These are phyloP conservation scores for Coemansia sp. DNA, from an alignment of 192 early-diverging fungal genomes.

Conservation along the genomic window DNA sequence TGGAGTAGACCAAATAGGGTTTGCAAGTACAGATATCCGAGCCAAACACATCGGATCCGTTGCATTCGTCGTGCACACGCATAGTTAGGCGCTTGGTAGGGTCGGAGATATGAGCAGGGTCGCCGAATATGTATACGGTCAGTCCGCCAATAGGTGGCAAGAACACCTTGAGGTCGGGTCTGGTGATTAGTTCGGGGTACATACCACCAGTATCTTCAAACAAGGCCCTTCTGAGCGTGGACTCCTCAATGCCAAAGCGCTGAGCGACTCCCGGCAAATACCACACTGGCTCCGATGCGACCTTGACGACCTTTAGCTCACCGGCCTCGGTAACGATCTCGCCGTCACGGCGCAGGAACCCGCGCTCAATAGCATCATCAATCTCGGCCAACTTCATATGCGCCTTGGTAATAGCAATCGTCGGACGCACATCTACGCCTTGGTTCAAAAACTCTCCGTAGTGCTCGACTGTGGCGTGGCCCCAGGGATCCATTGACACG, in stretches of 20 bases:
- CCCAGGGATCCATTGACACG: conserved; percentile 94
- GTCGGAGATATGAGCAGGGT: conserved; percentile 79
- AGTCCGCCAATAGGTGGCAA: conserved; percentile 92
- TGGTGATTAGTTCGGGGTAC: conserved; percentile 94
- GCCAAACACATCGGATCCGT: conserved; percentile 88
- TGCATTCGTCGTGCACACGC: conserved; percentile 95
- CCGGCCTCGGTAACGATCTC: conserved; percentile 78
- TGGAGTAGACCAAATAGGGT: conserved; percentile 84
- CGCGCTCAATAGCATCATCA: conserved; percentile 68
- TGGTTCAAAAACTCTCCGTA: conserved; percentile 64
- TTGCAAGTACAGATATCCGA: conserved; percentile 87
- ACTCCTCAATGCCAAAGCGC: conserved; percentile 85
- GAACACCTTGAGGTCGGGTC: conserved; percentile 92
- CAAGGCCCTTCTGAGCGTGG: conserved; percentile 77
- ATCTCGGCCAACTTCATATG: conserved; percentile 95
- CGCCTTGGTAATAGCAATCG: conserved; percentile 92
- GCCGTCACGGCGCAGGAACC: conserved; percentile 75
- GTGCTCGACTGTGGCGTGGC: conserved; percentile 72
- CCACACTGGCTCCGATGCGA: conserved; percentile 95
- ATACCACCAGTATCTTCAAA: conserved; percentile 94
- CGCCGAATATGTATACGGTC: conserved; percentile 93
- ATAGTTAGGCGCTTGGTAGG: conserved; percentile 81
- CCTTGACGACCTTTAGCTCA: conserved; percentile 88
- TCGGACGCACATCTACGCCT: conserved; percentile 85
- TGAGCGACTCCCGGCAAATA: conserved; percentile 89